Evolutionary conservation across 2,329 filamentous ascomycete species (phyloP), one percentile per base, ranked within the genome.

Genomic region (Chrysoporthe cubensis): DNA sequence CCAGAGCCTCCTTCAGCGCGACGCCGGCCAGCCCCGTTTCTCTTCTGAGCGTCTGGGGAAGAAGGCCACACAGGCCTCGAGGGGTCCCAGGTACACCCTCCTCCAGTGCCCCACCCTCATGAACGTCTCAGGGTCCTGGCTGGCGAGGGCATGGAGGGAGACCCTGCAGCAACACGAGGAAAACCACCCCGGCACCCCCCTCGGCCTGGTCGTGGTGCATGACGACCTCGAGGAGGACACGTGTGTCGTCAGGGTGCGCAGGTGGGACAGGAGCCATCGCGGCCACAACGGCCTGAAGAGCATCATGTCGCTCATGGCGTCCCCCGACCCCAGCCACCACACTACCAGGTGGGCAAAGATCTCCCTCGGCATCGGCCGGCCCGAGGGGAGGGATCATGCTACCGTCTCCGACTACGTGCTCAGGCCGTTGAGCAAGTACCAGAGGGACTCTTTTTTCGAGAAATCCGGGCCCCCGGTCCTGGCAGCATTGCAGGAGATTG

Each of bases 311-410:
- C 80, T 76, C 62, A 71, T 93, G 34, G 76, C 76, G 2, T 78
- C 80, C 6, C 73, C 72, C 0, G 43, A 16, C 26, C 7, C 37
- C 42, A n/a, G 37, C 7, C 78, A 81, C 9, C 85, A 81, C 61
- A 76, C 78, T 0, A 78, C 80, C 0, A 79, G 76, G 16, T 86
- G 82, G 81, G 84, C 76, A 71, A 83, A 92, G 68, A 87, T 98
- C 62, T 90, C 91, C 0, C 81, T 98, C 14, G 96, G 96, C 0
- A 97, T 98, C 80, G 94, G 93, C n/a, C 82, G 96, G 58, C 95
- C 95, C 0, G 82, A 81, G 58, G 90, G 85, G 70, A 84, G 94
- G 71, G 89, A 93, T 62, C 81, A 83, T 32, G 80, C 82, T 50
- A 87, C 87, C 2, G 94, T 98, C 11, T 87, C 90, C 56, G 82